Evolutionary conservation across 139 green algal species (phyloP).

Genomic region (Picochlorum sp.): DNA sequence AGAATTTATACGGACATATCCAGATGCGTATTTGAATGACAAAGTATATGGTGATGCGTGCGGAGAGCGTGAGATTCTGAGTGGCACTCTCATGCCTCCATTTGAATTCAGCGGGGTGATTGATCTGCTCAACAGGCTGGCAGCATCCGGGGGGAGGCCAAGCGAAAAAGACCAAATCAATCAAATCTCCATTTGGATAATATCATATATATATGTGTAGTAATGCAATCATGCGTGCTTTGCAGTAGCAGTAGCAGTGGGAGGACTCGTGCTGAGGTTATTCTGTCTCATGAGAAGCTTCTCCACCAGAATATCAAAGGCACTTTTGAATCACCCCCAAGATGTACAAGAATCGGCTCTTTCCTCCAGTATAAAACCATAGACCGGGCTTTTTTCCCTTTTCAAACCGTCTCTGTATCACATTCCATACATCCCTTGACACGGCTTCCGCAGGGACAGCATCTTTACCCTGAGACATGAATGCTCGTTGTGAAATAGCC

Average conservation of each 20-base stretch:
- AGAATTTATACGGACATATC: not conserved
- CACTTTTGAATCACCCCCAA: not conserved
- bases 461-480: not conserved
- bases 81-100: not conserved
- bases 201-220: not conserved
- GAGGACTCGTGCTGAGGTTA: too few species aligned
- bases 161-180: not conserved
- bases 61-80: not conserved
- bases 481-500: not conserved
- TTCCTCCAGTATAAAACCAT: not conserved
- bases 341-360: not conserved
- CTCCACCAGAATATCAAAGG: not conserved
- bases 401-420: not conserved
- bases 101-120: conserved; percentile 7
- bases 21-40: not conserved
- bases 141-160: not conserved
- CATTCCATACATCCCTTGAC: not conserved
- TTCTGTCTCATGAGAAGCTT: too few species aligned
- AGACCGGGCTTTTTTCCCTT: not conserved
- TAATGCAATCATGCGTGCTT: too few species aligned
- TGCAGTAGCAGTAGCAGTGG: too few species aligned
- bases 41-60: not conserved
- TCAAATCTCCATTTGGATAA: not conserved
- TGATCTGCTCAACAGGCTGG: conserved; percentile 7
- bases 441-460: not conserved